Conservation (phyloP, 2,329 filamentous ascomycete species). For the Alternaria longipes region DNA sequence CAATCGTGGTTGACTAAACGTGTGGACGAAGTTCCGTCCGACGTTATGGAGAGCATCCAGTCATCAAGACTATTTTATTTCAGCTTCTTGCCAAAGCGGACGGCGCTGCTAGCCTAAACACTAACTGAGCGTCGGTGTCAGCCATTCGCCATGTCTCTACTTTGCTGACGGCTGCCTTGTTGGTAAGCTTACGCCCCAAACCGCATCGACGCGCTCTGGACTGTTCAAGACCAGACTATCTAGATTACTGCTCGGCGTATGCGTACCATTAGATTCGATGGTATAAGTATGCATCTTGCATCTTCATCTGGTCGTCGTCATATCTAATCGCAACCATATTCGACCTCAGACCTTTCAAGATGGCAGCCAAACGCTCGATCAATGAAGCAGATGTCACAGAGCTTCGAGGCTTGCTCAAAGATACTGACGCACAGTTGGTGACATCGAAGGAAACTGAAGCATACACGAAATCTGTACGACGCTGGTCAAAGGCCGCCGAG, state of each 20-base stretch:
- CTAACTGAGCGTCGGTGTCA: background rate
- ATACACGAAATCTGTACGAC: slow-evolving; percentile 9
- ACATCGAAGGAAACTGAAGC: slow-evolving; percentile 12
- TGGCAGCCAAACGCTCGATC: slow-evolving; percentile 5
- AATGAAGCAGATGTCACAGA: slow-evolving; percentile 3
- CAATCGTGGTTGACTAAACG: background rate
- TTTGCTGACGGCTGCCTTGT: background rate
- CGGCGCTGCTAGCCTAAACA: background rate
- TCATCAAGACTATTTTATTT: background rate
- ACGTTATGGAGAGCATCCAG: background rate
- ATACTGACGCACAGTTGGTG: slow-evolving; percentile 11
- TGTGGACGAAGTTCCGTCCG: background rate
- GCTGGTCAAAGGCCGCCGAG: slow-evolving; percentile 18
- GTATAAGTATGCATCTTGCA: background rate
- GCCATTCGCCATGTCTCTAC: slow-evolving; percentile 1
- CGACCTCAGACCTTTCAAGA: background rate
- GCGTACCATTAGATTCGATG: background rate
- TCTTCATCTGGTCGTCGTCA: background rate
- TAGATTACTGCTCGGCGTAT: too few relatives aligned
- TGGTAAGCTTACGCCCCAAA: slow-evolving; percentile 3
- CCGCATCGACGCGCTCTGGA: background rate
- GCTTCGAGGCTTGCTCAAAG: slow-evolving; percentile 7
- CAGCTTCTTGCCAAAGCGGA: background rate
- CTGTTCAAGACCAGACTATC: background rate
- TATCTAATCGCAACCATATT: background rate